Evolutionary conservation across 1,284 basidiomycete species (phyloP).

Genomic region (Coniferiporia weirii): DNA sequence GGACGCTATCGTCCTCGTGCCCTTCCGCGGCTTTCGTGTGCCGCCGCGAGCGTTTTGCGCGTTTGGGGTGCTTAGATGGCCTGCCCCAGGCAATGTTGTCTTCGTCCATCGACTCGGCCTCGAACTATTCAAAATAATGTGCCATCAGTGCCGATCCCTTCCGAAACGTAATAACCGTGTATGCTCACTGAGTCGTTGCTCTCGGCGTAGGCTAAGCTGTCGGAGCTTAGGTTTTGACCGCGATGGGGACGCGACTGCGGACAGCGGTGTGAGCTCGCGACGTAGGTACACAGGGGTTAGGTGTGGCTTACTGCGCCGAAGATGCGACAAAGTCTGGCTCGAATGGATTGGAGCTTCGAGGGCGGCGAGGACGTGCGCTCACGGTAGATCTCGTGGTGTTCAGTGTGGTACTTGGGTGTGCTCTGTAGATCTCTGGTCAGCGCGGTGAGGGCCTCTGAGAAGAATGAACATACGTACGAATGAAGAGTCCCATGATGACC

Average conservation of each 20-base stretch:
- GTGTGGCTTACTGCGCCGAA: background rate
- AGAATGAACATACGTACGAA: too few species aligned
- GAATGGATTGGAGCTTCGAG: background rate
- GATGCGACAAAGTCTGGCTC: background rate
- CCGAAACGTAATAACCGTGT: background rate
- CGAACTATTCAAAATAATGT: background rate
- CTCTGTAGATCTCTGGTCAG: too few species aligned
- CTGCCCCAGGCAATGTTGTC: constrained; percentile 17
- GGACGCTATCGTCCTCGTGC: background rate
- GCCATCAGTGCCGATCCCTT: background rate
- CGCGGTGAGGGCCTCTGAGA: too few species aligned
- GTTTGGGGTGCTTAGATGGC: constrained; percentile 5
- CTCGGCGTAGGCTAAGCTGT: constrained; percentile 14
- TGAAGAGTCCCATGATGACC: too few species aligned
- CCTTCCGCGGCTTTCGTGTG: background rate
- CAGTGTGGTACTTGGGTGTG: too few species aligned
- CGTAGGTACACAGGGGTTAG: background rate
- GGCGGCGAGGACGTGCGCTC: too few species aligned
- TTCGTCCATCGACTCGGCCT: constrained; percentile 14
- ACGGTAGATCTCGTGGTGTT: too few species aligned
- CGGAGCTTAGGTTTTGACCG: constrained; percentile 5
- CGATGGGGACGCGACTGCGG: background rate
- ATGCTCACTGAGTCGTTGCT: constrained; percentile 7
- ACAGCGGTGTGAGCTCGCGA: background rate
- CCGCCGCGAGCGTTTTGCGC: background rate